Evolutionary conservation across 306 rosid species (phyloP).

Genomic region (Quercus aquifolioides): DNA sequence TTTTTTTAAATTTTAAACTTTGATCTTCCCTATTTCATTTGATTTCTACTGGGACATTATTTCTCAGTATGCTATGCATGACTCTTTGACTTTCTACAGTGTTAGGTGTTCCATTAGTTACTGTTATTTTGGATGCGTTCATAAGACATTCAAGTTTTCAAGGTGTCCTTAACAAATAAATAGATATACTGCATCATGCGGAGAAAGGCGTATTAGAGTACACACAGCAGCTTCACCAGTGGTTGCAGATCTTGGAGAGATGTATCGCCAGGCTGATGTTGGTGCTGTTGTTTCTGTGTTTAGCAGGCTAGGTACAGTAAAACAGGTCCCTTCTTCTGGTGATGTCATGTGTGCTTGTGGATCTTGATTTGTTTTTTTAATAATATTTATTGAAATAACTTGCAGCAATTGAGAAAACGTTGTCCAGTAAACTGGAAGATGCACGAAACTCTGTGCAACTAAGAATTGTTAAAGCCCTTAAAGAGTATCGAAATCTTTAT

Average conservation of each 20-base stretch:
- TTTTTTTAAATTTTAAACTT: not conserved
- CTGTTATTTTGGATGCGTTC: slow-evolving; percentile 15
- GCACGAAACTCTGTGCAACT: slow-evolving; percentile 78
- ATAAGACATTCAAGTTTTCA: slow-evolving; percentile 11
- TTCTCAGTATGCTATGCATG: not conserved
- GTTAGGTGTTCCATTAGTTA: slow-evolving; percentile 11
- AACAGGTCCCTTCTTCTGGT: slow-evolving; percentile 16
- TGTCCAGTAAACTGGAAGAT: slow-evolving; percentile 86
- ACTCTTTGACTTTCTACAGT: not conserved
- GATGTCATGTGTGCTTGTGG: slow-evolving; percentile 5
- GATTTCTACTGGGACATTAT: not conserved
- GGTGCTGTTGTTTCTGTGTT: slow-evolving; percentile 86
- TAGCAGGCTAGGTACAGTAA: slow-evolving; percentile 74
- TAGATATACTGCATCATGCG: slow-evolving; percentile 98
- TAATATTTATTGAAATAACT: slow-evolving; percentile 29
- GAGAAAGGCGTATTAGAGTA: slow-evolving; percentile 96
- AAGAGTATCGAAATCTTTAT: slow-evolving; percentile 84
- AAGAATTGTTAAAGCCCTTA: slow-evolving; percentile 80
- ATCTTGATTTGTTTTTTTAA: slow-evolving; percentile 21
- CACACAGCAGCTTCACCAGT: slow-evolving; percentile 96
- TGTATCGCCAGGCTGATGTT: slow-evolving; percentile 91
- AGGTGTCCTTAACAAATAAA: slow-evolving; percentile 52
- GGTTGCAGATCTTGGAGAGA: slow-evolving; percentile 83
- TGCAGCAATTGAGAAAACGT: slow-evolving; percentile 91
- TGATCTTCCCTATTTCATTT: not conserved